Base-by-base conservation (phyloP, 129 eudicot species). In the Centaurea solstitialis region DNA sequence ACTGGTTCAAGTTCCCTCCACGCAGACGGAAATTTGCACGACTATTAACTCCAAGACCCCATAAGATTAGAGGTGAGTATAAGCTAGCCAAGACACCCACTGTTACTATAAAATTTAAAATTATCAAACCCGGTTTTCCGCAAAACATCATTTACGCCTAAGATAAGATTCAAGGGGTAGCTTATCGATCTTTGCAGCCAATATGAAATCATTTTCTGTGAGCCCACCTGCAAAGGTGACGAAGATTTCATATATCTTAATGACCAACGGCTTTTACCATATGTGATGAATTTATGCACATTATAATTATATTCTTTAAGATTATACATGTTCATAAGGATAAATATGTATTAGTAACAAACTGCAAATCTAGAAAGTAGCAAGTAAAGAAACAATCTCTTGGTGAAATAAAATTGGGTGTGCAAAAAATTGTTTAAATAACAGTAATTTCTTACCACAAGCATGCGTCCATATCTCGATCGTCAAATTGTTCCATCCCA, bases 381-480 rank as follows among this genome's bases (percentile, higher is more conserved):
- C 22, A 70, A 37, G 41, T 11, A 17, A 18, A 28, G 47, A 30
- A 70, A 10, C 40, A 70, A 33, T 26, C 47, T 39, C 9, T 8
- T 12, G 74, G 41, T 13, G 74, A 24, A 70, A 35, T 70, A 23
- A 41, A 22, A 15, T 38, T 13, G 5, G 24, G 53, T 20, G 22
- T 28, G 85, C 85, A 64, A 65, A 28, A 15, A 28, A 23, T 37
- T 26, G 37, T 70, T 18, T 28, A 61, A 13, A 23, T 26, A 67
- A 72, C 10, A 67, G 71, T 20, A 57, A 21, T 70, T 28, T 26
- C 92, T 69, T 90, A 94, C 98, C 97, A 61, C 92, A 93, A 74
- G 97, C 90, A 85, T 94, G 99, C 4, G 97, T 94, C 96, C 94
- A 92, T 70, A 94, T 92, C 64, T 94, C 99, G 45, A 94, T 82